Percentiles rank a stretch among this genome's conserved stretches.
Conservation (phyloP, 116 monocot species). For the Trichopus zeylanicus region DNA sequence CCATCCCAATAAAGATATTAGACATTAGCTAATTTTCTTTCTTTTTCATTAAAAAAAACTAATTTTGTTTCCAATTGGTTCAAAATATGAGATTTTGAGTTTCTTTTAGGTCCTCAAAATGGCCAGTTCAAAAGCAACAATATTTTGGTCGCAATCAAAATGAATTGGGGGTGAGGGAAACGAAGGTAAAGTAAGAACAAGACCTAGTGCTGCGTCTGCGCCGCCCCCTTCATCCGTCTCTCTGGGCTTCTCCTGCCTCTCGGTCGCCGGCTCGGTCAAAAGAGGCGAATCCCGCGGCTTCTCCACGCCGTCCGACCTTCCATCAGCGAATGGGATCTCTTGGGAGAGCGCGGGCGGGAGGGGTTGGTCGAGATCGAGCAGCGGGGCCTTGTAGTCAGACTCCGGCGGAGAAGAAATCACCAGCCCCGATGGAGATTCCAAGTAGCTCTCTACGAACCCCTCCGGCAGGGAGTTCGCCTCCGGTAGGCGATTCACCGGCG, state of each 20-base stretch:
- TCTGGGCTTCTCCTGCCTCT: too few species aligned
- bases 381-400: conserved; percentile 15
- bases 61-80: too few species aligned
- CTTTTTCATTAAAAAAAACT: too few species aligned
- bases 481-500: conserved; percentile 36
- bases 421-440: conserved; percentile 14
- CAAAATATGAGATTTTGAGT: too few species aligned
- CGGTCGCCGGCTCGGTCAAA: neutral
- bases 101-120: too few species aligned
- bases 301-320: neutral
- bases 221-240: neutral
- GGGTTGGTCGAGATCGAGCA: conserved; percentile 17
- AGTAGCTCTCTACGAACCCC: conserved; percentile 63
- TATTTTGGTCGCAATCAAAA: too few species aligned
- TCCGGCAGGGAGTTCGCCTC: conserved; percentile 64
- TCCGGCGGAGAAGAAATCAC: conserved; percentile 2
- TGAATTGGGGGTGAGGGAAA: too few species aligned
- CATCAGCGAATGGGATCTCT: neutral
- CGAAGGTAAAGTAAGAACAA: too few species aligned
- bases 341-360: neutral
- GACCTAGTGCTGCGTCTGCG: too few species aligned
- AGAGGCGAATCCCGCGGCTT: neutral
- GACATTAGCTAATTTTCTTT: too few species aligned
- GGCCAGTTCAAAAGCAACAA: too few species aligned
- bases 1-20: too few species aligned